A percentile compares a stretch with the other conserved stretches of the same genome.
These are phyloP conservation scores for Perkinsus olseni DNA, from an alignment of 169 alveolate genomes.

Conservation along the genomic window DNA sequence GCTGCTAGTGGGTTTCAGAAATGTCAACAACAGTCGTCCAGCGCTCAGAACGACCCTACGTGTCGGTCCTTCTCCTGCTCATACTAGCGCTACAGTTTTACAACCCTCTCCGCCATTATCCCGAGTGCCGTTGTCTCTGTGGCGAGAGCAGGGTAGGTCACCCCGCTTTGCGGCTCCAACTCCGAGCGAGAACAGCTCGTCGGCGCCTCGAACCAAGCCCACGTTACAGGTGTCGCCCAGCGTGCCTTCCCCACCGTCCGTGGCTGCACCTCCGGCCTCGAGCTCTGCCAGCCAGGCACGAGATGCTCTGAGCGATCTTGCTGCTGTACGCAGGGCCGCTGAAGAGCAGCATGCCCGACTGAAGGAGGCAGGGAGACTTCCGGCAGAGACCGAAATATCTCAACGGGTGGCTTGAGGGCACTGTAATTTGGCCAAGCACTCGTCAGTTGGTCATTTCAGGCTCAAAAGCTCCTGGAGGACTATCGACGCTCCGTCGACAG, in stretches of 20 bases:
- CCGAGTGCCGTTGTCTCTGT: neutral
- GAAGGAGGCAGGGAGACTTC: neutral
- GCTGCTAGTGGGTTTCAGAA: slow-evolving; percentile 14
- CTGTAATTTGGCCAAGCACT: neutral
- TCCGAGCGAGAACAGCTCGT: neutral
- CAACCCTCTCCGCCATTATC: neutral
- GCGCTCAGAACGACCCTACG: neutral
- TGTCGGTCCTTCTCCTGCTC: neutral
- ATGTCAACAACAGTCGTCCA: neutral
- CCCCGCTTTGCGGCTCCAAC: neutral
- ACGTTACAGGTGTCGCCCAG: neutral
- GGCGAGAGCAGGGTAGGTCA: neutral
- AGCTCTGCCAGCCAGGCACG: neutral
- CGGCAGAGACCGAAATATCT: neutral
- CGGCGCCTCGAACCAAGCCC: neutral
- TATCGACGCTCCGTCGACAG: neutral
- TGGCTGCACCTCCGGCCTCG: neutral
- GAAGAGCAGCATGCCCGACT: neutral
- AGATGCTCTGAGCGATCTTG: neutral
- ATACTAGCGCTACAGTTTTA: neutral
- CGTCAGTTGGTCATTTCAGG: neutral
- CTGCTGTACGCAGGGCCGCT: neutral
- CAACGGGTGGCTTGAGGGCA: neutral
- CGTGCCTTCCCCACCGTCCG: neutral
- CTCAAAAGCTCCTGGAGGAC: neutral